Base-by-base conservation (phyloP, 192 early-diverging fungal genomes). In the Phlyctochytrium planicorne region DNA sequence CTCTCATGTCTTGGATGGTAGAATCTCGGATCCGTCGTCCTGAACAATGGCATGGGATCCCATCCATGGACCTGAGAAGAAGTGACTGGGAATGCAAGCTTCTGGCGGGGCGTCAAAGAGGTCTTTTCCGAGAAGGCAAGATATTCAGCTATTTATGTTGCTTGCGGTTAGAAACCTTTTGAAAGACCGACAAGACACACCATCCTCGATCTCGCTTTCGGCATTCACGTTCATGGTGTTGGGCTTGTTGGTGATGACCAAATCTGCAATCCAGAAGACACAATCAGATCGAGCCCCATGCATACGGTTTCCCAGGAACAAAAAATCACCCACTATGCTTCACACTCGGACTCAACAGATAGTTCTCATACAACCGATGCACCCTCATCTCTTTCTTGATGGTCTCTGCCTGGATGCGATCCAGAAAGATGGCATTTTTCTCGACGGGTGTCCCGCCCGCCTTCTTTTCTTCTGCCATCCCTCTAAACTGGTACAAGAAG, bases 331-430 rank as follows among this genome's bases (percentile, higher is more conserved):
- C 25, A 72, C 75, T 76, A 10, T 53, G 72, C 29, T 73, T 72
- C 30, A 74, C 53, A 20, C 60, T 63, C 12, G 75, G 75, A 33
- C 70, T 73, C 10, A 76, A 32, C 56, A 73, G 60, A 31, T 76
- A 76, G 24, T 73, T 47, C 29, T 76, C 75, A 52, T 76, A 69
- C 47, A 76, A 52, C 55, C 37, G 59, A 47, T 73, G 66, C 30
- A 63, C 63, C 16, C 75, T 59, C 29, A 76, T 59, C 59, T 76
- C 70, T 63, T 76, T 76, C 50, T 63, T 66, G 66, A 76, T 76
- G 30, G 75, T 76, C 59, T 76, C 75, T 10, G 66, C 71, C 34
- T 67, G 74, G 55, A 75, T 75, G 31, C 69, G 24, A 50, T 71
- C 69, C 55, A 27, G 34, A 35, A 71, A 71, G 63, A 71, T 71